phyloP scores from a whole-genome alignment of 2,329 filamentous ascomycete species.

The Podosphaera fusca region DNA sequence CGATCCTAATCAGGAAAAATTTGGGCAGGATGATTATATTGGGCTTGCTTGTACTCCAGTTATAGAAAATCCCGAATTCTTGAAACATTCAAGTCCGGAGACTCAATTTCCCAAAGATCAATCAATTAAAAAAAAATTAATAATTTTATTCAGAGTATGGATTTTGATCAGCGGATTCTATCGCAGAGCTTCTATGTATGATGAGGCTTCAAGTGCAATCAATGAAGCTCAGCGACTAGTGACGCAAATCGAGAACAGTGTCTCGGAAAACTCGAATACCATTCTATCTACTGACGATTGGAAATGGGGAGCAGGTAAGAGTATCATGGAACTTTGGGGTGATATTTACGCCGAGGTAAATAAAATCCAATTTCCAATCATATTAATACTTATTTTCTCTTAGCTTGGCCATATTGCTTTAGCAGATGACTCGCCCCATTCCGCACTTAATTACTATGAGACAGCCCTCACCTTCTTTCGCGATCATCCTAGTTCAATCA shows the following conservation, averaged over 20 bases:
- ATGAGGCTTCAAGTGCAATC: conserved; percentile 60
- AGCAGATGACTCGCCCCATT: conserved; percentile 25
- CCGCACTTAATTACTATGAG: conserved; percentile 60
- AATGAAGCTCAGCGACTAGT: conserved; percentile 63
- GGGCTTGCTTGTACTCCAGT: neutral
- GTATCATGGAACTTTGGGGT: conserved; percentile 62
- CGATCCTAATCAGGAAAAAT: neutral
- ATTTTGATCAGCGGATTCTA: conserved; percentile 77
- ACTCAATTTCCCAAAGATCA: conserved; percentile 29
- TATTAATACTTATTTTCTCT: conserved; percentile 12
- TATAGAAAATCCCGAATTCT: neutral
- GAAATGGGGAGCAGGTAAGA: conserved; percentile 61
- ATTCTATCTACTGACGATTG: conserved; percentile 36
- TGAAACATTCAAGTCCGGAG: conserved; percentile 6
- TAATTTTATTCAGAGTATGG: conserved; percentile 58
- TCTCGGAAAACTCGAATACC: conserved; percentile 36
- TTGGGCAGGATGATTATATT: neutral
- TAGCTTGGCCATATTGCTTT: conserved; percentile 15
- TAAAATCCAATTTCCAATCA: neutral
- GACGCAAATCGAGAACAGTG: conserved; percentile 43
- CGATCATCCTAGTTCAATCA: conserved; percentile 58
- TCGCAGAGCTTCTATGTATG: conserved; percentile 52
- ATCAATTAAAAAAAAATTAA: conserved; percentile 25
- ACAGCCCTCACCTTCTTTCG: conserved; percentile 55
- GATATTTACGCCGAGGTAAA: conserved; percentile 65